These are phyloP conservation scores for Pythium folliculosum DNA, from an alignment of 352 stramenopile species.

Conservation along the genomic window DNA sequence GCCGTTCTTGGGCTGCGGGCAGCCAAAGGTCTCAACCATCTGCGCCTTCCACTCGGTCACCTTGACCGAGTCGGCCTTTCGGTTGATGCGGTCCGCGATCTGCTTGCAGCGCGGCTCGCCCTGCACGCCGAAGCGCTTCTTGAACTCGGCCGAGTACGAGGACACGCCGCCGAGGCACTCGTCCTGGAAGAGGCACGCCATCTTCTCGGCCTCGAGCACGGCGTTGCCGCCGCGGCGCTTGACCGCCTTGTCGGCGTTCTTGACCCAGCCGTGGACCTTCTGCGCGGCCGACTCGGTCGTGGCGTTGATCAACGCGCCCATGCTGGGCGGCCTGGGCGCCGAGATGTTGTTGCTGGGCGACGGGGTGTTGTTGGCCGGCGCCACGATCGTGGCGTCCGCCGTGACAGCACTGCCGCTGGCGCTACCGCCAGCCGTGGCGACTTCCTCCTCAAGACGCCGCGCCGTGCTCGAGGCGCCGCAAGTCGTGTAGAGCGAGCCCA, in stretches of 20 bases:
- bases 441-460: background rate
- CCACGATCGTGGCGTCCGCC: background rate
- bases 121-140: constrained; percentile 22
- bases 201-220: constrained; percentile 23
- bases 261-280: constrained; percentile 14
- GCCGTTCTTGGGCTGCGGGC: constrained; percentile 17
- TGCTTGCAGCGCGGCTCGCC: constrained; percentile 30
- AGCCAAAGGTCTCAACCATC: constrained; percentile 29
- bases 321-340: background rate
- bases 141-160: constrained; percentile 20
- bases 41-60: constrained; percentile 28
- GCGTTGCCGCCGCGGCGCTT: constrained; percentile 18
- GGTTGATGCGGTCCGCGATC: constrained; percentile 24
- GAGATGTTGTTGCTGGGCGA: background rate
- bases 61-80: constrained; percentile 6
- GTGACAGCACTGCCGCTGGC: background rate
- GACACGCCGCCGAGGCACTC: constrained; percentile 33
- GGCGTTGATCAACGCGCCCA: constrained; percentile 11
- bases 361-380: background rate
- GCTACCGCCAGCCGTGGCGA: background rate
- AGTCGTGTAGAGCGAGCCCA: constrained; percentile 22
- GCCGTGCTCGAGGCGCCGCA: constrained; percentile 7
- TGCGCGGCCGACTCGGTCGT: background rate
- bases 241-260: constrained; percentile 12
- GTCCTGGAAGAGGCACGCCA: constrained; percentile 29